These are phyloP conservation scores for Colletotrichum sp. DNA, from an alignment of 2,329 filamentous ascomycete genomes.

Conservation along the genomic window DNA sequence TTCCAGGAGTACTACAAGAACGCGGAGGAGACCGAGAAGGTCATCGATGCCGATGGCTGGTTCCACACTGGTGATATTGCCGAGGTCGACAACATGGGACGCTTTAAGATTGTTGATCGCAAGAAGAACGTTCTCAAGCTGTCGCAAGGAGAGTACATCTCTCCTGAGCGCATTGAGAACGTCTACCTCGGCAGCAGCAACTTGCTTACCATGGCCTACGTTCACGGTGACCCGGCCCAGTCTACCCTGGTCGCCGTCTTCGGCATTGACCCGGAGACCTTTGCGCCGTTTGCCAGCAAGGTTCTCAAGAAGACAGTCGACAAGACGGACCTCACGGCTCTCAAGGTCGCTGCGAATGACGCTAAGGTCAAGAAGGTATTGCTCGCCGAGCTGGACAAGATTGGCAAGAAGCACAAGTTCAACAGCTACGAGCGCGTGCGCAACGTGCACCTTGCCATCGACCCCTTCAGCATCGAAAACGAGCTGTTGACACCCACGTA, in stretches of 20 bases:
- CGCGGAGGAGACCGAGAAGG: slow-evolving; percentile 82
- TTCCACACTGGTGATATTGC: slow-evolving; percentile 96
- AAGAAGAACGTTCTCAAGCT: slow-evolving; percentile 99
- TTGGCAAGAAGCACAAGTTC: slow-evolving; percentile 85
- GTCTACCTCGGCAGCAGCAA: slow-evolving; percentile 84
- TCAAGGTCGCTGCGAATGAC: slow-evolving; percentile 72
- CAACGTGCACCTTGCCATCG: slow-evolving; percentile 76
- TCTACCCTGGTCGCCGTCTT: slow-evolving; percentile 85
- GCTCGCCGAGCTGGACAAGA: slow-evolving; percentile 77
- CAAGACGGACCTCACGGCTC: slow-evolving; percentile 66
- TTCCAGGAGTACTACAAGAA: slow-evolving; percentile 94
- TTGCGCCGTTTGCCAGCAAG: slow-evolving; percentile 81
- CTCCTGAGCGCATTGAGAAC: slow-evolving; percentile 95
- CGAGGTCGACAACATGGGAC: slow-evolving; percentile 81
- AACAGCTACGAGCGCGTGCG: slow-evolving; percentile 88
- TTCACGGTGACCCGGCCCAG: slow-evolving; percentile 89
- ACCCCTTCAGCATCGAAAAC: slow-evolving; percentile 94
- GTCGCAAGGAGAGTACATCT: slow-evolving; percentile 97
- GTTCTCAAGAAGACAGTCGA: slow-evolving; percentile 72
- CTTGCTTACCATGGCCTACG: slow-evolving; percentile 80
- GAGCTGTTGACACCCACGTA: slow-evolving; percentile 88
- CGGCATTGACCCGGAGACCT: slow-evolving; percentile 83
- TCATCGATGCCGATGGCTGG: slow-evolving; percentile 89
- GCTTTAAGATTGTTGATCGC: slow-evolving; percentile 92
- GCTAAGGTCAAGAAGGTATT: slow-evolving; percentile 76